Evolutionary conservation across 2,329 filamentous ascomycete species (phyloP).

Genomic region (Microsporum canis): DNA sequence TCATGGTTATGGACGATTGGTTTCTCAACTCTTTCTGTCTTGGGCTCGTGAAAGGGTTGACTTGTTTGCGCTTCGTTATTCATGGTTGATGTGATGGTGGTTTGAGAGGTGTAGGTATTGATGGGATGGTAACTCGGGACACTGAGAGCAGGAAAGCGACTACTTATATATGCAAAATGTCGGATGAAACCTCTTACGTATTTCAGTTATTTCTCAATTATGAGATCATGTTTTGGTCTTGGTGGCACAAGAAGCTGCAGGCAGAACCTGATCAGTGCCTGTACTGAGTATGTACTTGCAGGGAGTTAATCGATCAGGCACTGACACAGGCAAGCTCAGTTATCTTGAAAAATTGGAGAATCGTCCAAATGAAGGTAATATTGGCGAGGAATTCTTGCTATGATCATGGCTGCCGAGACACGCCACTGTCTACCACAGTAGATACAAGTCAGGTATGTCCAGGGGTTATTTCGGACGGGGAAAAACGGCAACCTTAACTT

Average conservation of each 20-base stretch:
- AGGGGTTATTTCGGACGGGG: not conserved
- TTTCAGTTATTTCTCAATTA: not conserved
- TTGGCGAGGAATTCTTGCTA: not conserved
- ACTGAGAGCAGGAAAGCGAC: not conserved
- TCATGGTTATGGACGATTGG: not conserved
- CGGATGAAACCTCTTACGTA: not conserved
- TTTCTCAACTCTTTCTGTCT: not conserved
- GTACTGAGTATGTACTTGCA: not conserved
- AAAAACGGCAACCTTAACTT: not conserved
- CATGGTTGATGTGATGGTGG: not conserved
- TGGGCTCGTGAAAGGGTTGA: not conserved
- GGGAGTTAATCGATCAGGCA: not conserved
- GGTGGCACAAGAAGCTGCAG: not conserved
- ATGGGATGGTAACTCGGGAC: too few species aligned
- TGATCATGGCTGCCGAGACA: not conserved
- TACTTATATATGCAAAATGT: not conserved
- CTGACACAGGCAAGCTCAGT: not conserved
- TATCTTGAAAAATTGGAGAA: not conserved
- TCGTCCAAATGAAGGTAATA: not conserved
- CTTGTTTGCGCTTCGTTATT: not conserved
- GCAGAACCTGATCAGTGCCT: not conserved
- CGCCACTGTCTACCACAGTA: not conserved
- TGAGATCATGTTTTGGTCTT: not conserved
- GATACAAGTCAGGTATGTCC: not conserved
- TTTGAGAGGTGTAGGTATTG: too few species aligned